Base-by-base conservation (phyloP, 345 rosid species). In the Salix arbutifolia region DNA sequence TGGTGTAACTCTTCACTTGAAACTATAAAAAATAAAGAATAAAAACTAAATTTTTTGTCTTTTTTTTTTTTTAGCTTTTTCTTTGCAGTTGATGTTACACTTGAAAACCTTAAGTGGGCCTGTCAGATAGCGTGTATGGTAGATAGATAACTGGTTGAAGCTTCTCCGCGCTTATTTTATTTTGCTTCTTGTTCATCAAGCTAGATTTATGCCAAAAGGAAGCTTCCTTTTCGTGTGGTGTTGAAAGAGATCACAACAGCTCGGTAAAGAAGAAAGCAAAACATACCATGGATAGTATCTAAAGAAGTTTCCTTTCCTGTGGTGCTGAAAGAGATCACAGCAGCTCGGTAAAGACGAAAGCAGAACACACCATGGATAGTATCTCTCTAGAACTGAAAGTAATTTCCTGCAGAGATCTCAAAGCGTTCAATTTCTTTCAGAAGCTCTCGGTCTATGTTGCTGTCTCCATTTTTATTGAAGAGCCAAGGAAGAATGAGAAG, bases 351-450 rank as follows among this genome's bases (percentile, higher is more conserved):
- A 3, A 58, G 62, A 58, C n/a, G 62, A 58, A n/a, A 58, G 62
- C 9, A 70, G 3, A 35, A 2, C 25, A 35, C 35, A 71, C 3
- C 13, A 73, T 73, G 78, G 90, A 73, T 46, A 65, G 78, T 78
- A 18, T 65, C 30, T 61, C 75, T 58, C 84, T 88, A 0, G 84
- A 88, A 37, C 76, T 86, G 75, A 77, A 76, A 58, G 65, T 80
- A 25, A 72, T 77, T 35, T 88, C 89, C 2, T 86, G 91, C 74
- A 61, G 50, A 21, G 76, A 79, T 73, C 86, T 88, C 72, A 85
- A 75, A 68, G 78, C 88, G 75, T 86, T 86, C 85, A 86, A 86
- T 46, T 78, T 86, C 71, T 86, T 84, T 65, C 83, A 77, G 53
- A 88, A 88, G 82, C 88, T 78, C 6, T 85, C 85, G 0, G 85